Evolutionary conservation across 2,329 filamentous ascomycete species (phyloP).

Genomic region (Xylariaceae sp.): DNA sequence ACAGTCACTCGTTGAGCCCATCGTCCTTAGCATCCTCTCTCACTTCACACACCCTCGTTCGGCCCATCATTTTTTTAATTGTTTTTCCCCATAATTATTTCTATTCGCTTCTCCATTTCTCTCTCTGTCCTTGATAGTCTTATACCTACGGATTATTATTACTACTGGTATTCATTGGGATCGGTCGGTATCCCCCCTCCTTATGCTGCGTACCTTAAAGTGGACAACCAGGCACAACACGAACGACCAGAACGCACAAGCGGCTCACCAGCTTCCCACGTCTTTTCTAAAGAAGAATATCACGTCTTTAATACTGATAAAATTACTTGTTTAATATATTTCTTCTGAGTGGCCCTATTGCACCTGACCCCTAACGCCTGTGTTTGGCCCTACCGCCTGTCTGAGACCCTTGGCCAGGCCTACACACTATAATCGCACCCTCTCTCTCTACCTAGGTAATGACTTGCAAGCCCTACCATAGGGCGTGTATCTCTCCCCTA

Average conservation of each 20-base stretch:
- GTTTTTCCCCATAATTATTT: not conserved
- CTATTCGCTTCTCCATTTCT: not conserved
- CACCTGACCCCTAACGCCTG: not conserved
- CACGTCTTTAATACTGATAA: constrained; percentile 1
- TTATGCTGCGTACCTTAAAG: not conserved
- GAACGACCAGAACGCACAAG: not conserved
- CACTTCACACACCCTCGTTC: constrained; percentile 13
- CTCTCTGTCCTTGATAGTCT: constrained; percentile 6
- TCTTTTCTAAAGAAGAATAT: not conserved
- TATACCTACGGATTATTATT: constrained; percentile 1
- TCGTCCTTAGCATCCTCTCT: not conserved
- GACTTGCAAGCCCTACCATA: not conserved
- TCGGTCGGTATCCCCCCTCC: not conserved
- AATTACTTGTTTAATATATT: constrained; percentile 15
- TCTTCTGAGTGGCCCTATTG: constrained; percentile 1
- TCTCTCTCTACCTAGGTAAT: constrained; percentile 6
- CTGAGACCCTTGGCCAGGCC: constrained; percentile 8
- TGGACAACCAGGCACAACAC: not conserved
- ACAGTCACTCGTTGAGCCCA: constrained; percentile 3
- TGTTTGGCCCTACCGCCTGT: constrained; percentile 2
- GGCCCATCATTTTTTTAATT: constrained; percentile 1
- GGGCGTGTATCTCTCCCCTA: not conserved
- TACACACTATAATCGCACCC: not conserved
- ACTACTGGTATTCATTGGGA: not conserved
- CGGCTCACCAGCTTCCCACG: not conserved